Percentiles rank a stretch among this genome's conserved stretches.
phyloP scores from a whole-genome alignment of 345 rosid genomes.

The Combretum micranthum region DNA sequence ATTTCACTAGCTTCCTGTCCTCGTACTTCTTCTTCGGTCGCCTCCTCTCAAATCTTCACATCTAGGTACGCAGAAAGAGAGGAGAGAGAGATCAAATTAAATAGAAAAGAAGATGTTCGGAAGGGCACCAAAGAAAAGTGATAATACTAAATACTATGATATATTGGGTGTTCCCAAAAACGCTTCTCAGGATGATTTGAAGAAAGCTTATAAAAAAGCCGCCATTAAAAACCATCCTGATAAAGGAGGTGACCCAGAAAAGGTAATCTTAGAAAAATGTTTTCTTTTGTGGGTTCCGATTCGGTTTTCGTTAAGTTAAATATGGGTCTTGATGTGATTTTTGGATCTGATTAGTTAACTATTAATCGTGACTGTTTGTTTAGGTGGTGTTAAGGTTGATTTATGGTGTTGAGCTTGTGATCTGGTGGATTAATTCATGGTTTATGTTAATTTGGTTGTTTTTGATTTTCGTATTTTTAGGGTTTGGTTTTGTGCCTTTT shows the following conservation, averaged over 20 bases:
- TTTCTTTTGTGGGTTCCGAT: neutral
- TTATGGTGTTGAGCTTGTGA: too few species aligned
- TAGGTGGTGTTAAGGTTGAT: too few species aligned
- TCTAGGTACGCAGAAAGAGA: neutral
- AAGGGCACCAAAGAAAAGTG: conserved; percentile 25
- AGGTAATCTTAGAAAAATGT: conserved; percentile 15
- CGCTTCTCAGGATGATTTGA: conserved; percentile 27
- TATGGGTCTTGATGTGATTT: neutral
- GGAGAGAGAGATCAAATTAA: conserved; percentile 5
- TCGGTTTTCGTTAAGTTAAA: neutral
- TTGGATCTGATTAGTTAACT: neutral
- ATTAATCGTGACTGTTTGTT: too few species aligned
- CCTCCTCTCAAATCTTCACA: neutral
- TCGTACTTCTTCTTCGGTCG: too few species aligned
- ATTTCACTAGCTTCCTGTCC: too few species aligned
- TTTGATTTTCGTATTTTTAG: neutral
- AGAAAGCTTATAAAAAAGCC: conserved; percentile 31
- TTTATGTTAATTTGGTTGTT: neutral
- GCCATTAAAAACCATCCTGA: conserved; percentile 38
- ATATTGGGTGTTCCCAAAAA: conserved; percentile 23
- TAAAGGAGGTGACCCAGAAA: conserved; percentile 38
- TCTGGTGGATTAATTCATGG: neutral
- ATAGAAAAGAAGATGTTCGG: conserved; percentile 22
- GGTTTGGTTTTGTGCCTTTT: neutral
- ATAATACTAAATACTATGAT: conserved; percentile 25